Conservation (phyloP, 2,329 filamentous ascomycete species). For the Trichoderma simmonsii region DNA sequence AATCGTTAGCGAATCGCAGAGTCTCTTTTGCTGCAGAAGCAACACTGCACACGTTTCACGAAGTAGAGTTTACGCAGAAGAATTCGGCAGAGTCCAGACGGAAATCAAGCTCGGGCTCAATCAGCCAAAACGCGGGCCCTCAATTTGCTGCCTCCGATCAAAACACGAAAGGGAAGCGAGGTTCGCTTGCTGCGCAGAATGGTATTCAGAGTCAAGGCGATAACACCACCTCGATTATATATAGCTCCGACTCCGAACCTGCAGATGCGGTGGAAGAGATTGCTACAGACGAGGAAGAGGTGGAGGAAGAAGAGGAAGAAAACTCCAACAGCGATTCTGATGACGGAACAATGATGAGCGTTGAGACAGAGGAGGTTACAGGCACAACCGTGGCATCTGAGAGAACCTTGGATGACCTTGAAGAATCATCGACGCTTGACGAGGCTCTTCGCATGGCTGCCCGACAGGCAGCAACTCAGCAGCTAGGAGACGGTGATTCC, state of each 20-base stretch:
- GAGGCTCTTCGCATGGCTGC: constrained; percentile 74
- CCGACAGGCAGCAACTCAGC: constrained; percentile 66
- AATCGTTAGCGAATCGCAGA: constrained; percentile 86
- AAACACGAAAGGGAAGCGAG: constrained; percentile 57
- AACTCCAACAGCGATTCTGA: constrained; percentile 59
- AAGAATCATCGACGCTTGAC: constrained; percentile 65
- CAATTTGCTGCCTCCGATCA: constrained; percentile 63
- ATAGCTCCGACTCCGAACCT: constrained; percentile 64
- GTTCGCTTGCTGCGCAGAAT: constrained; percentile 47
- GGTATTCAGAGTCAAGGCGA: constrained; percentile 66
- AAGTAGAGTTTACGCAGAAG: constrained; percentile 80
- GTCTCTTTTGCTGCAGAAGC: constrained; percentile 98
- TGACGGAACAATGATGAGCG: constrained; percentile 76
- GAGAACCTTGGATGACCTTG: constrained; percentile 56
- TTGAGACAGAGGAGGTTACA: constrained; percentile 76
- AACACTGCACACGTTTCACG: constrained; percentile 95
- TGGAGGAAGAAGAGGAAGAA: constrained; percentile 41
- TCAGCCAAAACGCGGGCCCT: constrained; percentile 53
- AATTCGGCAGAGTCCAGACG: constrained; percentile 69
- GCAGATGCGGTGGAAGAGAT: constrained; percentile 55
- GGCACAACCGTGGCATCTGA: constrained; percentile 63
- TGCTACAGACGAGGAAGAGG: constrained; percentile 49
- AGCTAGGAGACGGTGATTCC: constrained; percentile 46
- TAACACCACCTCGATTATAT: constrained; percentile 72
- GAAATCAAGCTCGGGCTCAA: constrained; percentile 62